Base-by-base conservation (phyloP, 2,329 filamentous ascomycete genomes). In the Colletotrichum tropicicola region DNA sequence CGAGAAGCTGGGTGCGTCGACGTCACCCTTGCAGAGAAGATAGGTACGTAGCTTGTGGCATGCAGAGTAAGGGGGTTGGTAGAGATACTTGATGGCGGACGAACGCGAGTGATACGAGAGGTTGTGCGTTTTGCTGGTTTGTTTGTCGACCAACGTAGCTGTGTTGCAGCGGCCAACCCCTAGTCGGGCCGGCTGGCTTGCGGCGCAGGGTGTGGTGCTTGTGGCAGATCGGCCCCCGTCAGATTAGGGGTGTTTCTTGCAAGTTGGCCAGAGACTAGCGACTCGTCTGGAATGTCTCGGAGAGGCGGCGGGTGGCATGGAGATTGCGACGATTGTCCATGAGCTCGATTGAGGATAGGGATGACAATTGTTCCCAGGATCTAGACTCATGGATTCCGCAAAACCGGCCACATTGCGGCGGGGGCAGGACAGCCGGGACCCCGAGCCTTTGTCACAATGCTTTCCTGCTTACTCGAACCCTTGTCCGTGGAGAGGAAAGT, bases 1-100 rank as follows among this genome's bases (percentile, higher is more conserved):
- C 57, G 57, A 61, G 32, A 48, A 45, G 49, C 57, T 65, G 61
- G 61, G 49, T 61, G 41, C 41, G 37, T 35, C 43, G 57, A 61
- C 49, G 35, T 55, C 44, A 64, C 28, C 61, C 61, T 48, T 55
- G 57, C 43, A 56, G 19, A 45, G 23, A 17, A 17, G 49, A 15
- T 15, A 21, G 39, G 39, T 43, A 43, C 39, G 32, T 35, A 35
- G 13, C 32, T 5, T 4, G 32, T 13, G 32, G 32, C 32, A 35
- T n/a, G n/a, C 32, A 12, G 32, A 15, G n/a, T 15, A 35, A 15
- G 32, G n/a, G 13, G 32, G 12, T 35, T 8, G 7, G 32, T 15
- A 13, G 32, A 5, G 13, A 15, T 35, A 6, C n/a, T 35, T 35
- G 32, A 19, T 13, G 32, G 51, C 37, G n/a, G 32, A 28, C 17